A percentile compares a stretch with the other conserved stretches of the same genome.
These are phyloP conservation scores for Eucalyptus pumila DNA, from an alignment of 345 rosid species.

Conservation along the genomic window DNA sequence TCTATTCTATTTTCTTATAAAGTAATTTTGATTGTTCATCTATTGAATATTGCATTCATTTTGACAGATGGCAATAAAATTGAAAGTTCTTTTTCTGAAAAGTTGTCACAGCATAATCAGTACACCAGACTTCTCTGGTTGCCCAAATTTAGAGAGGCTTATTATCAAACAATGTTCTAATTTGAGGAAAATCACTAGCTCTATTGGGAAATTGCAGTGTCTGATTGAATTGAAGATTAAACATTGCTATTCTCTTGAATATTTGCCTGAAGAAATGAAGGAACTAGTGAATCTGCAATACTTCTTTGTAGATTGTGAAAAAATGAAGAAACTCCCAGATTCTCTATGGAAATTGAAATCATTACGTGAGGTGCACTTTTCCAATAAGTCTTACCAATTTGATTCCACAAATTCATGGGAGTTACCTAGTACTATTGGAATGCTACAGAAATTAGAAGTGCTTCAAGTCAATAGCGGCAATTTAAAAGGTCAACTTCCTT, in stretches of 20 bases:
- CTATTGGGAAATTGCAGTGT: background rate
- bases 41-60: background rate
- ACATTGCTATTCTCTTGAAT: background rate
- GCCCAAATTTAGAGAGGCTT: background rate
- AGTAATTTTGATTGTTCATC: no score
- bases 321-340: background rate
- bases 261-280: background rate
- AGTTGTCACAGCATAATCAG: background rate
- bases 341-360: background rate
- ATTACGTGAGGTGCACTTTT: background rate
- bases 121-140: background rate
- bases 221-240: background rate
- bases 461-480: background rate
- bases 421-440: background rate
- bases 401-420: background rate
- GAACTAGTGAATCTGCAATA: background rate
- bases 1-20: background rate
- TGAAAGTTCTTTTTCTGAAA: background rate
- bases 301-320: no score
- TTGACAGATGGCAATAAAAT: background rate
- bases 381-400: no score
- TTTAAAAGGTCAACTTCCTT: background rate
- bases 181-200: background rate
- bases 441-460: background rate
- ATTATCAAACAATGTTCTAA: fast-evolving